Percentiles rank a stretch among this genome's conserved stretches.
These are phyloP conservation scores for Paracorniculantispora psalliotae DNA, from an alignment of 2,329 filamentous ascomycete genomes.

Conservation along the genomic window DNA sequence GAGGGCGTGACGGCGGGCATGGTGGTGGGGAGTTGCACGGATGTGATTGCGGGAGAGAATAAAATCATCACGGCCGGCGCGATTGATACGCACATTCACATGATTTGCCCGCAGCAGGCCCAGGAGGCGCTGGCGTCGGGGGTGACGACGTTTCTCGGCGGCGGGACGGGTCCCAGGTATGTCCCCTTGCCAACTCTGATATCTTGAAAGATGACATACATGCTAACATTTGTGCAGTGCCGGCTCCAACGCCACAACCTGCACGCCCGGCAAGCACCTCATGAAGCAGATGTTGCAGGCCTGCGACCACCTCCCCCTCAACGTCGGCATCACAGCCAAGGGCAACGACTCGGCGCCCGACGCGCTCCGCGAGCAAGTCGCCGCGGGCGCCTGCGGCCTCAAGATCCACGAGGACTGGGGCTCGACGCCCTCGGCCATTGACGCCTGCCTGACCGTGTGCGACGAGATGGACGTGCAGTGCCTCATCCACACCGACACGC, in stretches of 20 bases:
- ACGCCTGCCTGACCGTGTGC: conserved; percentile 76
- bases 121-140: conserved; percentile 79
- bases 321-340: conserved; percentile 88
- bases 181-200: too few species aligned
- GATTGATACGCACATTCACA: conserved; percentile 86
- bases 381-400: conserved; percentile 80
- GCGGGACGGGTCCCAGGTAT: conserved; percentile 81
- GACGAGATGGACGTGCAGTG: conserved; percentile 91
- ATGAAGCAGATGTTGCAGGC: conserved; percentile 89
- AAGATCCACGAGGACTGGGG: conserved; percentile 98
- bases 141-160: conserved; percentile 85
- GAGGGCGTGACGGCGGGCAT: conserved; percentile 73
- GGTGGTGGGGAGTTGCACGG: conserved; percentile 82
- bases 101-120: conserved; percentile 91
- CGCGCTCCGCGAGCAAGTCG: conserved; percentile 72
- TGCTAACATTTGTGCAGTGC: conserved; percentile 47
- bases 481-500: conserved; percentile 90
- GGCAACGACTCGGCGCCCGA: conserved; percentile 74
- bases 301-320: conserved; percentile 74
- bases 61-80: conserved; percentile 89
- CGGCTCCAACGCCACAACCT: conserved; percentile 86
- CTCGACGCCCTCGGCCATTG: conserved; percentile 83
- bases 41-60: conserved; percentile 85
- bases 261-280: conserved; percentile 79
- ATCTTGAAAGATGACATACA: background rate